Evolutionary conservation across 2,329 filamentous ascomycete genomes (phyloP).

Genomic region (Fusarium pseudonygamai): DNA sequence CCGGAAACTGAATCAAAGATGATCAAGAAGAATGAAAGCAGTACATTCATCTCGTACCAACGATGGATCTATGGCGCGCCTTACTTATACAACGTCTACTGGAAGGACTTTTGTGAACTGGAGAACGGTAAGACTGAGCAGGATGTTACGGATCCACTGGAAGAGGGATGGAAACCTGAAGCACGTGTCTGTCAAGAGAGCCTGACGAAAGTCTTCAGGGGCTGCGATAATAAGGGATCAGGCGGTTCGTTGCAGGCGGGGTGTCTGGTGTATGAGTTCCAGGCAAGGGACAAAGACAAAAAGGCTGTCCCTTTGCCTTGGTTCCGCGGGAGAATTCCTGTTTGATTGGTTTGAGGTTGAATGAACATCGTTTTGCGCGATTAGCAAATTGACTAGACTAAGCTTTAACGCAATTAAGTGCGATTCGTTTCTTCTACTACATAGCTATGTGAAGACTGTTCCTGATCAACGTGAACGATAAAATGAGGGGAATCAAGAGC

Average conservation of each 20-base stretch:
- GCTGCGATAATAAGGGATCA: not conserved
- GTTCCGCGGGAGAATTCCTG: not conserved
- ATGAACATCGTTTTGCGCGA: not conserved
- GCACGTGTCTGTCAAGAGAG: not conserved
- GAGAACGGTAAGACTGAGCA: not conserved
- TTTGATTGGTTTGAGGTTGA: too few species aligned
- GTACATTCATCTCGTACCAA: not conserved
- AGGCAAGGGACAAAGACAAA: not conserved
- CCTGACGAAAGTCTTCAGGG: not conserved
- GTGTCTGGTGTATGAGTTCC: not conserved
- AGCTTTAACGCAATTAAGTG: too few species aligned
- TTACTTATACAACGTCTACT: not conserved
- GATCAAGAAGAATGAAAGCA: not conserved
- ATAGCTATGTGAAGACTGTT: too few species aligned
- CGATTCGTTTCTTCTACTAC: too few species aligned
- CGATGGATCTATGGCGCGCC: not conserved
- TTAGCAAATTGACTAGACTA: too few species aligned
- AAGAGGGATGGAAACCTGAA: not conserved
- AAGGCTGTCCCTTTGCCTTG: not conserved
- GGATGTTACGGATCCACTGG: not conserved
- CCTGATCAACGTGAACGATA: too few species aligned
- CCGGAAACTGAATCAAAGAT: not conserved
- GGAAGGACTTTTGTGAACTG: not conserved
- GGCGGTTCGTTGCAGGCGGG: not conserved
- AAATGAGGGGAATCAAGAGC: not conserved